Evolutionary conservation across 208 protist species (phyloP).

Genomic region (Leishmania gerbilli): DNA sequence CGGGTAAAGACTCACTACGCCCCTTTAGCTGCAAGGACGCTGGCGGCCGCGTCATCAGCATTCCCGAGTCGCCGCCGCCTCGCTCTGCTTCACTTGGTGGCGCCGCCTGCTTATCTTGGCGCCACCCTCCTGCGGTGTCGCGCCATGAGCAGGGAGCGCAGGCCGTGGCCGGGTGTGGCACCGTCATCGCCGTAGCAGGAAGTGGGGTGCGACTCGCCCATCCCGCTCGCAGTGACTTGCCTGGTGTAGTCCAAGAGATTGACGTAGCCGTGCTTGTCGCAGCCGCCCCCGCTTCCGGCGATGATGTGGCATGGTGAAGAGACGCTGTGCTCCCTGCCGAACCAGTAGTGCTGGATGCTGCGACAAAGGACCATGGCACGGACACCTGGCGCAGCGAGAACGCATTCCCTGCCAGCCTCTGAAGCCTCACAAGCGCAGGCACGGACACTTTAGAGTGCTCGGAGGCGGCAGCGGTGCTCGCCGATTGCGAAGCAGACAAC

Average conservation of each 20-base stretch:
- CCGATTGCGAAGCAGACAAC: background rate
- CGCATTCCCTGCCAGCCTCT: conserved; percentile 18
- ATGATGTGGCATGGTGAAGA: background rate
- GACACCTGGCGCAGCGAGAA: conserved; percentile 20
- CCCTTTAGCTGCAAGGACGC: background rate
- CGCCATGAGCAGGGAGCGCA: background rate
- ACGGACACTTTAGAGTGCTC: background rate
- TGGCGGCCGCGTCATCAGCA: background rate
- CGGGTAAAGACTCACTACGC: background rate
- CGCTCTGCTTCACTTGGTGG: background rate
- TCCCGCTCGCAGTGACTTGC: background rate
- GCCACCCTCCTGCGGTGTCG: background rate
- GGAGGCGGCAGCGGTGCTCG: background rate
- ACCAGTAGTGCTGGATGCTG: background rate
- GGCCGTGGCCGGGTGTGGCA: background rate
- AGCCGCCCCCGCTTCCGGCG: background rate
- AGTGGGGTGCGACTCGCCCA: background rate
- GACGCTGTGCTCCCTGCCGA: background rate
- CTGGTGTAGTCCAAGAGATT: background rate
- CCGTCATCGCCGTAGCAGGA: background rate
- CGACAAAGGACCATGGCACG: background rate
- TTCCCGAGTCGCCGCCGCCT: background rate
- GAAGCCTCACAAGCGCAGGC: conserved; percentile 17
- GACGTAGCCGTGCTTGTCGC: background rate
- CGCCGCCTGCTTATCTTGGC: background rate